Evolutionary conservation across 83 land plant genomes (phyloP).

Genomic region (Larix sibirica): DNA sequence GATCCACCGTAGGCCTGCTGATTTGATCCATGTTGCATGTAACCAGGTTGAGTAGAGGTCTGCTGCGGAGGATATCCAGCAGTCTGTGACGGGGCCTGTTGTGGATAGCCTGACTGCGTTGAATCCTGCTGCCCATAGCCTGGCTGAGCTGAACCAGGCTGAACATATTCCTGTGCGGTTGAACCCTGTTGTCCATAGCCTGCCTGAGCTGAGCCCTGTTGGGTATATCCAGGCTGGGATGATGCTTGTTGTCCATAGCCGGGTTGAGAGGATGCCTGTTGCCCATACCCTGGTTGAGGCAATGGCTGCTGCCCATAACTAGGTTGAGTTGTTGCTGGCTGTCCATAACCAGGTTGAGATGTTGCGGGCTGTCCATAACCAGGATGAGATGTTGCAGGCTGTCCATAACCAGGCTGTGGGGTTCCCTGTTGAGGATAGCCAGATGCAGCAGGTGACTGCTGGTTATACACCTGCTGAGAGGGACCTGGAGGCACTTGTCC

Average conservation of each 20-base stretch:
- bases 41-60: constrained; percentile 4
- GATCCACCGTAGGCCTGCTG: constrained; percentile 39
- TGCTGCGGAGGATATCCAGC: constrained; percentile 8
- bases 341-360: constrained; percentile 1
- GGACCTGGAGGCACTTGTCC: neutral
- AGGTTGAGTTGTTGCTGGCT: constrained; percentile 18
- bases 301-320: constrained; percentile 28
- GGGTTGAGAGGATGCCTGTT: constrained; percentile 2
- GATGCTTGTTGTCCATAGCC: constrained; percentile 7
- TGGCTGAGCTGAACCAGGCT: constrained; percentile 40
- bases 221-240: constrained; percentile 9
- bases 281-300: constrained; percentile 5
- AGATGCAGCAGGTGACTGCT: constrained; percentile 3
- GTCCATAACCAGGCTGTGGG: constrained; percentile 19
- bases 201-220: constrained; percentile 5
- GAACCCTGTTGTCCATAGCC: constrained; percentile 3
- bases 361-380: constrained; percentile 18
- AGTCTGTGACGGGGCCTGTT: neutral
- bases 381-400: constrained; percentile 30
- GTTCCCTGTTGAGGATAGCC: constrained; percentile 27
- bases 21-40: constrained; percentile 30
- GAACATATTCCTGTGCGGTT: constrained; percentile 28
- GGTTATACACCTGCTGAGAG: neutral
- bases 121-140: constrained; percentile 24
- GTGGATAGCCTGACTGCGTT: constrained; percentile 5